Conservation (phyloP, 768 basidiomycete species). For the Dacryopinax spathularia region DNA sequence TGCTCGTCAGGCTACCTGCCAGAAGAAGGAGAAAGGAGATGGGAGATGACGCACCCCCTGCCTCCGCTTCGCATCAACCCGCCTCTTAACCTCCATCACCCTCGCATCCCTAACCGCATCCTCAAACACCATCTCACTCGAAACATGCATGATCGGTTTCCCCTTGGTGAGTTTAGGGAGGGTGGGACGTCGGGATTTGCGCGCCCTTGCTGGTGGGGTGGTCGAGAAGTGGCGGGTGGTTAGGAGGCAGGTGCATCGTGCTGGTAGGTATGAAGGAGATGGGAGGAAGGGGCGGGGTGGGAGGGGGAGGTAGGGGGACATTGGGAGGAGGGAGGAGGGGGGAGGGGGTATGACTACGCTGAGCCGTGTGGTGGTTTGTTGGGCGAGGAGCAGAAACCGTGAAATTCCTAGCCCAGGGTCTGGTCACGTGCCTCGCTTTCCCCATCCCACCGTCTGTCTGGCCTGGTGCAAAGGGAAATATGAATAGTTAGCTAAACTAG, state of each 20-base stretch:
- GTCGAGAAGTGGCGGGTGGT: neutral
- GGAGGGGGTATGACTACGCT: too few species aligned
- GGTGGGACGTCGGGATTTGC: neutral
- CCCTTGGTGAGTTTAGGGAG: too few species aligned
- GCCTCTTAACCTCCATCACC: conserved; percentile 5
- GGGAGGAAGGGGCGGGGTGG: neutral
- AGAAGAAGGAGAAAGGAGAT: neutral
- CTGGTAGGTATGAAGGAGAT: neutral
- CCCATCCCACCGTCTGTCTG: too few species aligned
- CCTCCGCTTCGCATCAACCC: conserved; percentile 21
- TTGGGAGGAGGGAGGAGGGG: neutral
- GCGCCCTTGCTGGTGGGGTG: neutral
- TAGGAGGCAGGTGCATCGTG: neutral
- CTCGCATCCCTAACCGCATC: conserved; percentile 12
- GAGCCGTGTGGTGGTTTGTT: too few species aligned
- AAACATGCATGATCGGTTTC: neutral
- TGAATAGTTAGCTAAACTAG: too few species aligned
- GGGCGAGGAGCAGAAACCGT: too few species aligned
- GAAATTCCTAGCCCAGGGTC: too few species aligned
- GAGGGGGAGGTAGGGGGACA: neutral
- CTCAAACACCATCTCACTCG: neutral
- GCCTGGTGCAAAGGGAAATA: too few species aligned
- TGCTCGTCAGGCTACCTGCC: conserved; percentile 8
- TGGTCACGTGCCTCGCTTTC: too few species aligned
- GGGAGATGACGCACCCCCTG: conserved; percentile 19